A percentile compares a stretch with the other conserved stretches of the same genome.
These are phyloP conservation scores for Allantophomopsis cytisporea DNA, from an alignment of 2,329 filamentous ascomycete genomes.

Conservation along the genomic window DNA sequence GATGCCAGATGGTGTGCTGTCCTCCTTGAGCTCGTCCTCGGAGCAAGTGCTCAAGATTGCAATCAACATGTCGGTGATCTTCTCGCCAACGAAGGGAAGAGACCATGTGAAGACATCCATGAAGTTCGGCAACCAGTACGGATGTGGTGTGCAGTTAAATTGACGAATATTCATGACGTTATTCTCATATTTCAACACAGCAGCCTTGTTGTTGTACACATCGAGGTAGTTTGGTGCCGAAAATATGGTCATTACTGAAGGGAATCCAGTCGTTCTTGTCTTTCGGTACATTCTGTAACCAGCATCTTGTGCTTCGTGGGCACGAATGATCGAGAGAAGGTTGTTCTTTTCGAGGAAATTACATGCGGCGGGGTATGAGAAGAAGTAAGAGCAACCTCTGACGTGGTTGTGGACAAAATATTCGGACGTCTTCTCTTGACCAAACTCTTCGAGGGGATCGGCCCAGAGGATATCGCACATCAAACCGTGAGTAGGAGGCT, in stretches of 20 bases:
- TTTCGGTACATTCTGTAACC: slow-evolving; percentile 99
- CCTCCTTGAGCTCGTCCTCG: slow-evolving; percentile 93
- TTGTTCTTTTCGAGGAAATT: slow-evolving; percentile 99
- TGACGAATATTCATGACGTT: slow-evolving; percentile 99
- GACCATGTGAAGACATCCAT: slow-evolving; percentile 99
- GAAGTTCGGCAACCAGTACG: slow-evolving; percentile 99
- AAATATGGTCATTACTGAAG: slow-evolving; percentile 99
- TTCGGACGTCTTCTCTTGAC: slow-evolving; percentile 95
- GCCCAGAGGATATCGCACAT: slow-evolving; percentile 99
- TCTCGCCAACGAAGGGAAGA: slow-evolving; percentile 93
- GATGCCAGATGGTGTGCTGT: slow-evolving; percentile 53
- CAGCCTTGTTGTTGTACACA: slow-evolving; percentile 99
- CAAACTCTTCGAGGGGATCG: slow-evolving; percentile 94
- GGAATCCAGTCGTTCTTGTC: slow-evolving; percentile 94
- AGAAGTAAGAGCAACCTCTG: slow-evolving; percentile 97
- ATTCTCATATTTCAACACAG: slow-evolving; percentile 98
- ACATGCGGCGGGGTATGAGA: slow-evolving; percentile 94
- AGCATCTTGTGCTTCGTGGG: slow-evolving; percentile 96
- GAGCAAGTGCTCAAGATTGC: slow-evolving; percentile 97
- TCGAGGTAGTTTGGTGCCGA: slow-evolving; percentile 97
- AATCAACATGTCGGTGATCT: slow-evolving; percentile 99
- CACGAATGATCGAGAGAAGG: slow-evolving; percentile 87
- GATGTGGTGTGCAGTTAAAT: slow-evolving; percentile 98
- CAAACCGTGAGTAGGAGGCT: slow-evolving; percentile 90
- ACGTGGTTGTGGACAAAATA: slow-evolving; percentile 98